phyloP scores from a whole-genome alignment of 83 land plant genomes.

The Picea abies region DNA sequence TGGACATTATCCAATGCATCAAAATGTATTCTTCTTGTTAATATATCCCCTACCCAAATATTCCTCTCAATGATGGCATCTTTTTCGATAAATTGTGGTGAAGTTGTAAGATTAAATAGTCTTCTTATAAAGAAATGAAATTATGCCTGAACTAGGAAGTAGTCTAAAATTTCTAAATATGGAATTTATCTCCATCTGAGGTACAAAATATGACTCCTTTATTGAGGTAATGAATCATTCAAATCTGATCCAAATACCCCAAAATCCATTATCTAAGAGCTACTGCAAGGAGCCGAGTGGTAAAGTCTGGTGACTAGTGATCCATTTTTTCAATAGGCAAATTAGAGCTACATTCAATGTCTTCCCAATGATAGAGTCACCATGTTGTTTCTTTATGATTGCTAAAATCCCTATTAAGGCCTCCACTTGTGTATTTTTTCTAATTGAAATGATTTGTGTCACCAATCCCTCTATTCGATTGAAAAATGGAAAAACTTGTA shows the following conservation, averaged over 20 bases:
- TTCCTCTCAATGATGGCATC: conserved; percentile 19
- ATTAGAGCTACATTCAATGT: background rate
- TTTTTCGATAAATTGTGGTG: conserved; percentile 2
- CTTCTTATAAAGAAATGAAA: conserved; percentile 11
- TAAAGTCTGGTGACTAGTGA: background rate
- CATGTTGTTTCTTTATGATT: background rate
- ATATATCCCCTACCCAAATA: conserved; percentile 18
- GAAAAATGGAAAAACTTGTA: background rate
- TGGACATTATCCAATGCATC: conserved; percentile 27
- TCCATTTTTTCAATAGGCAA: background rate
- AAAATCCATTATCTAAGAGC: conserved; percentile 16
- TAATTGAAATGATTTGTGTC: background rate
- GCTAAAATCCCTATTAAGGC: background rate
- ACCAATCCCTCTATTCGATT: background rate
- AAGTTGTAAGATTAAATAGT: conserved; percentile 8
- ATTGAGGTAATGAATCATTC: background rate
- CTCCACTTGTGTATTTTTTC: background rate
- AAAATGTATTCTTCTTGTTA: conserved; percentile 24
- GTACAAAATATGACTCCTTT: conserved; percentile 12
- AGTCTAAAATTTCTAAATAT: background rate
- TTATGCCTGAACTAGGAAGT: background rate
- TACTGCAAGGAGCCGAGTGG: conserved; percentile 16
- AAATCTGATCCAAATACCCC: conserved; percentile 12
- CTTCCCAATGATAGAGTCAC: background rate
- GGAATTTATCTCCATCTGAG: conserved; percentile 22